Percentiles rank a stretch among this genome's conserved stretches.
These are phyloP conservation scores for Malus sieversii DNA, from an alignment of 306 rosid genomes.

Conservation along the genomic window DNA sequence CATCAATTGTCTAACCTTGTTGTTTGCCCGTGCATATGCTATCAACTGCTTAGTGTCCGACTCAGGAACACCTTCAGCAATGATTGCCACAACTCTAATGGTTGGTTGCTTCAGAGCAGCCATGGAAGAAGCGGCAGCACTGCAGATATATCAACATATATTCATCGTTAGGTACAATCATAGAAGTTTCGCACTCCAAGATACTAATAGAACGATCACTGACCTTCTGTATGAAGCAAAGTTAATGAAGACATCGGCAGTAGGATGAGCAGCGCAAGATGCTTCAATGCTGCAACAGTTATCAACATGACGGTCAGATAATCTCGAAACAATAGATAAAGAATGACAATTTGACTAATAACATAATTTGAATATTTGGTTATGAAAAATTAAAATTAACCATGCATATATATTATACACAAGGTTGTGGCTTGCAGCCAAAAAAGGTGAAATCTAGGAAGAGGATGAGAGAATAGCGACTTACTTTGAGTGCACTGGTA, in stretches of 20 bases:
- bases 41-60: constrained; percentile 88
- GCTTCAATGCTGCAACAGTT: constrained; percentile 75
- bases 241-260: constrained; percentile 97
- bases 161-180: background rate
- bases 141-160: constrained; percentile 28
- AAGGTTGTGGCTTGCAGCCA: background rate
- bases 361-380: background rate
- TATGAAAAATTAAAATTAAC: background rate
- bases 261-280: constrained; percentile 94
- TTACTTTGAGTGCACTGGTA: constrained; percentile 90
- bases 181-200: background rate
- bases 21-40: constrained; percentile 85
- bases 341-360: background rate
- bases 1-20: constrained; percentile 53
- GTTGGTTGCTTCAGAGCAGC: constrained; percentile 92
- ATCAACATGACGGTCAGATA: constrained; percentile 13
- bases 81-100: constrained; percentile 88
- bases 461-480: constrained; percentile 21
- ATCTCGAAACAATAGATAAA: constrained; percentile 13
- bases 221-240: constrained; percentile 95
- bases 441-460: background rate
- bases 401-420: background rate
- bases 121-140: constrained; percentile 97
- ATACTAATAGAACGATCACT: constrained; percentile 7
- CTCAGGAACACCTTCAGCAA: constrained; percentile 99